phyloP scores from a whole-genome alignment of 78 protist species.

The Thecamonas trahens region DNA sequence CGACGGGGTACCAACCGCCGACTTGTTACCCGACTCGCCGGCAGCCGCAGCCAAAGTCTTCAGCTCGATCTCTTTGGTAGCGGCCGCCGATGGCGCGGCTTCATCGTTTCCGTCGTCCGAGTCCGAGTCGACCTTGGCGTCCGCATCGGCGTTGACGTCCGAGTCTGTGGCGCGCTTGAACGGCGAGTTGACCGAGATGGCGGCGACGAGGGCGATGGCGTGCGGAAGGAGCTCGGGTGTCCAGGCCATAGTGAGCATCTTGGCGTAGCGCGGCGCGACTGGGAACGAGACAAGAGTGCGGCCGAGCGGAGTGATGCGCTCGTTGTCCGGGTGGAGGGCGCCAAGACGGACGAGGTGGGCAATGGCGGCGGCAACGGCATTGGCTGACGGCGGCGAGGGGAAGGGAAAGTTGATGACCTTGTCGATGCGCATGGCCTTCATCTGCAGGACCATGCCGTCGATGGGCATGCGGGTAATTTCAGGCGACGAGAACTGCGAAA shows the following conservation, averaged over 20 bases:
- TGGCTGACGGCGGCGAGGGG: constrained; percentile 72
- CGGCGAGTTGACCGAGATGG: constrained; percentile 61
- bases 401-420: constrained; percentile 76
- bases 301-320: constrained; percentile 45
- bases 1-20: background rate
- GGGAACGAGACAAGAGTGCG: constrained; percentile 53
- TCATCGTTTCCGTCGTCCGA: constrained; percentile 3
- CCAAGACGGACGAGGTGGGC: constrained; percentile 29
- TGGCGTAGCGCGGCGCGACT: constrained; percentile 75
- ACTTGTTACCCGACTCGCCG: background rate
- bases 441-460: constrained; percentile 66
- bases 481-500: constrained; percentile 38
- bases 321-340: constrained; percentile 41
- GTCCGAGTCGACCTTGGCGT: no score
- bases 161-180: background rate
- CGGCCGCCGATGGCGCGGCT: background rate
- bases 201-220: constrained; percentile 69
- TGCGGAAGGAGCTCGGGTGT: constrained; percentile 21
- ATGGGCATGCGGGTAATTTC: constrained; percentile 14
- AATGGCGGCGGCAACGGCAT: constrained; percentile 10
- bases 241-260: constrained; percentile 37
- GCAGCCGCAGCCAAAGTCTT: background rate
- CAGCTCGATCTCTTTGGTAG: background rate
- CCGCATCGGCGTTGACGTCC: background rate
- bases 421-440: constrained; percentile 82